Evolutionary conservation across 73 alveolate species (phyloP).

Genomic region (Paramecium tetraurelia): DNA sequence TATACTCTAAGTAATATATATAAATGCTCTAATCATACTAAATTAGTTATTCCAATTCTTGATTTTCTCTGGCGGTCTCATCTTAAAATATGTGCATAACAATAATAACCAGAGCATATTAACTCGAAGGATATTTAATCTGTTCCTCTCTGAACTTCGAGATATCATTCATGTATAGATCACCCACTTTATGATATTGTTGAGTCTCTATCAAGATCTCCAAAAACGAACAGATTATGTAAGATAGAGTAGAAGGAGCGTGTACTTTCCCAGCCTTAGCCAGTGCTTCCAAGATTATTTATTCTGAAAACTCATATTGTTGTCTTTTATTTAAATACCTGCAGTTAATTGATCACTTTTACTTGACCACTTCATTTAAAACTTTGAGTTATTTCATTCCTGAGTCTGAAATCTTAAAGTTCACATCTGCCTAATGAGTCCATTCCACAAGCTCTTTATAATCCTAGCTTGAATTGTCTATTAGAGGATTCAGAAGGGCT

Average conservation of each 20-base stretch:
- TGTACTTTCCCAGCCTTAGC: not conserved
- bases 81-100: not conserved
- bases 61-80: constrained; percentile 13
- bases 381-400: constrained; percentile 9
- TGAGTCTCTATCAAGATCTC: not conserved
- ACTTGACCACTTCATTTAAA: not conserved
- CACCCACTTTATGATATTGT: constrained; percentile 4
- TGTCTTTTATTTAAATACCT: not conserved
- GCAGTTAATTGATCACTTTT: not conserved
- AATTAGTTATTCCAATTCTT: not conserved
- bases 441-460: constrained; percentile 10
- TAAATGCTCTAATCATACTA: not conserved
- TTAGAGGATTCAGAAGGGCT: not conserved
- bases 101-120: not conserved
- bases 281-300: not conserved
- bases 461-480: not conserved
- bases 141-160: not conserved
- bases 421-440: not conserved
- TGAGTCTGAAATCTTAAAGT: constrained; percentile 8
- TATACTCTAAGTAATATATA: not conserved
- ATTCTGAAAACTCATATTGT: not conserved
- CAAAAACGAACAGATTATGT: not conserved
- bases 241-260: constrained; percentile 14
- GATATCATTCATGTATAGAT: not conserved
- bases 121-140: not conserved